A percentile compares a stretch with the other conserved stretches of the same genome.
Evolutionary conservation across 2,329 filamentous ascomycete species (phyloP).

Genomic region (Bimuria novae-zelandiae): DNA sequence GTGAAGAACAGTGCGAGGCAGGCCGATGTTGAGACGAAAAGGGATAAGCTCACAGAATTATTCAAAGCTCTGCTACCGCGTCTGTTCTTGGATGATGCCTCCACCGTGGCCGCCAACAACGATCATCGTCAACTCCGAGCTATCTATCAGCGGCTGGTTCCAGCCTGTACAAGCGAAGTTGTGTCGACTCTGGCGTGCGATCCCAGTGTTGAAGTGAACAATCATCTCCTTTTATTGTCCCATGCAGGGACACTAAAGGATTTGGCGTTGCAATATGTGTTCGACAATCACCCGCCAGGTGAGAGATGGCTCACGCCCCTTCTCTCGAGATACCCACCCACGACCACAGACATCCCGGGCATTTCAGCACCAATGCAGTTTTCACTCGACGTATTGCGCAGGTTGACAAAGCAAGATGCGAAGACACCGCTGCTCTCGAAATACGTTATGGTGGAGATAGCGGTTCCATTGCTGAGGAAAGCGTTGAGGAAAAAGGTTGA

Average conservation of each 20-base stretch:
- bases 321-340: slow-evolving; percentile 17
- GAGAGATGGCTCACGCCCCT: slow-evolving; percentile 12
- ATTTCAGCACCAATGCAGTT: slow-evolving; percentile 38
- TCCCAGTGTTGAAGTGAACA: slow-evolving; percentile 12
- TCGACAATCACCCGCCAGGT: neutral
- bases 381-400: slow-evolving; percentile 22
- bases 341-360: slow-evolving; percentile 3
- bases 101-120: neutral
- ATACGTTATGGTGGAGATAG: slow-evolving; percentile 21
- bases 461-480: slow-evolving; percentile 27
- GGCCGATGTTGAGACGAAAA: slow-evolving; percentile 20
- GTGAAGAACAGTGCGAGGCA: slow-evolving; percentile 20
- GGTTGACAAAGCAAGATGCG: slow-evolving; percentile 8
- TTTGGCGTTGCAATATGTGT: slow-evolving; percentile 16
- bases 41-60: slow-evolving; percentile 22
- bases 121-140: slow-evolving; percentile 26
- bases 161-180: slow-evolving; percentile 26
- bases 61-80: slow-evolving; percentile 29
- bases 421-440: slow-evolving; percentile 6
- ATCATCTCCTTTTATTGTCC: slow-evolving; percentile 16
- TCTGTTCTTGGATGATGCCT: slow-evolving; percentile 17
- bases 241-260: slow-evolving; percentile 23
- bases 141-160: slow-evolving; percentile 26
- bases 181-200: slow-evolving; percentile 14
- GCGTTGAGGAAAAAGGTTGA: slow-evolving; percentile 22